Evolutionary conservation across 2,329 filamentous ascomycete species (phyloP).

Genomic region (Fusarium denticulatum): DNA sequence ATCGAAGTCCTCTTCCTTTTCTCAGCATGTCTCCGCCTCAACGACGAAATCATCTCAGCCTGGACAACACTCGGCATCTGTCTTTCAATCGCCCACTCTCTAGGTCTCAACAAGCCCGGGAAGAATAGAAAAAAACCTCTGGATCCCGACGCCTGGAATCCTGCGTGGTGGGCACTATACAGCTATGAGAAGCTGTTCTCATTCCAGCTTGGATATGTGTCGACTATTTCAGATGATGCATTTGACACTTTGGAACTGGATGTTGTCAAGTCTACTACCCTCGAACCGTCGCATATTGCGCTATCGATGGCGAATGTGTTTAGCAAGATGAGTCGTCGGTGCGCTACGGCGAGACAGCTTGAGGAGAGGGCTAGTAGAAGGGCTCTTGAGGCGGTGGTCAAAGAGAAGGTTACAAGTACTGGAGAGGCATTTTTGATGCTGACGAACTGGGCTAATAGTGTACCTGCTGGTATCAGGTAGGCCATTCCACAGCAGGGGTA

Average conservation of each 20-base stretch:
- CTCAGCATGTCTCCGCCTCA: neutral
- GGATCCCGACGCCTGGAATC: neutral
- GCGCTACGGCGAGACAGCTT: neutral
- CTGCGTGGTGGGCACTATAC: neutral
- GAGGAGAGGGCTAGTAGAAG: neutral
- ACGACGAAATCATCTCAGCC: conserved; percentile 2
- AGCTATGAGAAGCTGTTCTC: conserved; percentile 11
- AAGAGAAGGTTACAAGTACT: neutral
- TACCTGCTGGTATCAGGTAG: neutral
- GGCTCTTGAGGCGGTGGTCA: neutral
- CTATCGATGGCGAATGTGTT: neutral
- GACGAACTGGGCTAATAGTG: neutral
- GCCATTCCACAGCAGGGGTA: fast-evolving
- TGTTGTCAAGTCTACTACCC: fast-evolving
- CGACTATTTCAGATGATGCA: neutral
- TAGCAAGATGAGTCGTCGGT: neutral
- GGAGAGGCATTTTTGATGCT: conserved; percentile 4
- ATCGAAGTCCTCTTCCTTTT: neutral
- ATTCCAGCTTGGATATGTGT: neutral
- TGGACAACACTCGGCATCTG: neutral
- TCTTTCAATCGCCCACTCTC: neutral
- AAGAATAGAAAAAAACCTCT: fast-evolving
- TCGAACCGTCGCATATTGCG: fast-evolving
- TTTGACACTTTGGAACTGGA: neutral
- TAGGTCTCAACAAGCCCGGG: fast-evolving